Conservation (phyloP, 176 grass and related monocot genomes). For the Thinopyrum elongatum region DNA sequence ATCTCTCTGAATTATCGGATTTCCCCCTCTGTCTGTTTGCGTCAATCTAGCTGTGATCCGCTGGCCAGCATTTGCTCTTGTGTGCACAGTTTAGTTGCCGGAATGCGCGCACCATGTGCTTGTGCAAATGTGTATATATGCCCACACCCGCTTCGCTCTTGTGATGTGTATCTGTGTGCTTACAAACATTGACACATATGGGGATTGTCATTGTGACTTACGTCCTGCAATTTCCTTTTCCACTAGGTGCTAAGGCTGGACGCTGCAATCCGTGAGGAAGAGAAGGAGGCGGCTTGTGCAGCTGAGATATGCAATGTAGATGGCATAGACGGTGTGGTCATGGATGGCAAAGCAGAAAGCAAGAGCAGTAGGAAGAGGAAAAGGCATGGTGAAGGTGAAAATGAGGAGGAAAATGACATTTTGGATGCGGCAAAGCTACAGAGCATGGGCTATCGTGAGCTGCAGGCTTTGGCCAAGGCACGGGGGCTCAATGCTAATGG, state of each 20-base stretch:
- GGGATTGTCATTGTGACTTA: background rate
- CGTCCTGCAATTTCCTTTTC: background rate
- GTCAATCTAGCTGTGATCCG: background rate
- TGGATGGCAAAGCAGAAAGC: slow-evolving; percentile 6
- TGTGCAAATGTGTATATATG: background rate
- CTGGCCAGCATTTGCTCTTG: background rate
- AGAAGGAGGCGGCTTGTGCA: slow-evolving; percentile 18
- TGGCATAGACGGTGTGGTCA: background rate
- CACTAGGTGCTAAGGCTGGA: slow-evolving; percentile 60
- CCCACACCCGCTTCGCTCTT: background rate
- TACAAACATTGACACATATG: background rate
- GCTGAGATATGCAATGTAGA: background rate
- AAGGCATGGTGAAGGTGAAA: background rate
- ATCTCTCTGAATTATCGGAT: background rate
- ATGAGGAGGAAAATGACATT: background rate
- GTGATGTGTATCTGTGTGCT: background rate
- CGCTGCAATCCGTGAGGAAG: slow-evolving; percentile 45
- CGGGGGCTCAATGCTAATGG: slow-evolving; percentile 52
- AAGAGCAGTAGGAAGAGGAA: slow-evolving; percentile 30
- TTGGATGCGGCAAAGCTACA: slow-evolving; percentile 44
- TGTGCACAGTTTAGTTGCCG: background rate
- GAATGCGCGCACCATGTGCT: background rate
- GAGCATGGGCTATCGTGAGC: slow-evolving; percentile 56
- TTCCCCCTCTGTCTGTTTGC: background rate
- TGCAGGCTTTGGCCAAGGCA: slow-evolving; percentile 56